These are phyloP conservation scores for Malus orientalis DNA, from an alignment of 306 rosid species.

Conservation along the genomic window DNA sequence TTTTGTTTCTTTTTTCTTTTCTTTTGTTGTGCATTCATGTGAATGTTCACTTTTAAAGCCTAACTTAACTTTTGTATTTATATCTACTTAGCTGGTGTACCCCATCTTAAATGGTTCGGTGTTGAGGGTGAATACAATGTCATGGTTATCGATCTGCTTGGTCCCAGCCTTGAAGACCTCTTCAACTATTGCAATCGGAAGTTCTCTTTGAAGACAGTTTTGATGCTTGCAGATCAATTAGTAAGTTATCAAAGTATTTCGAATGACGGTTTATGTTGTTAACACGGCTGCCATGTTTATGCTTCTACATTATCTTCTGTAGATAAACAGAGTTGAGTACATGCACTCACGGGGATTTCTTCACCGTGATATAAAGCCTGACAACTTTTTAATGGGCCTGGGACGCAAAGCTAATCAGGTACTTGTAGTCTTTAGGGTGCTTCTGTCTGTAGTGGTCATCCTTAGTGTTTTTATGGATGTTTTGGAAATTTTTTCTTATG, in stretches of 20 bases:
- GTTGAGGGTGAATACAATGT: constrained; percentile 94
- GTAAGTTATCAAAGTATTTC: constrained; percentile 40
- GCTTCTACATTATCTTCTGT: constrained; percentile 12
- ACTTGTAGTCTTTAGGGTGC: constrained; percentile 1
- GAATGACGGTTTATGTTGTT: neutral
- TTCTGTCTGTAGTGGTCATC: constrained; percentile 10
- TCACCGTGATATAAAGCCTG: constrained; percentile 99
- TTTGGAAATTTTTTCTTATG: neutral
- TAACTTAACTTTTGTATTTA: neutral
- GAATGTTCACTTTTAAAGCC: neutral
- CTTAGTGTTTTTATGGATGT: neutral
- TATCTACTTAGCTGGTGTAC: constrained; percentile 70
- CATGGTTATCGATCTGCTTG: constrained; percentile 97
- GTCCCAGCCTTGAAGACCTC: constrained; percentile 94
- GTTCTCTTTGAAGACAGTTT: constrained; percentile 81
- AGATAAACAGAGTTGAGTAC: constrained; percentile 96
- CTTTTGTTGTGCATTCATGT: neutral
- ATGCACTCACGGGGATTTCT: constrained; percentile 96
- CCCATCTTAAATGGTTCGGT: constrained; percentile 96
- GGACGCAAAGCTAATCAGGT: constrained; percentile 99
- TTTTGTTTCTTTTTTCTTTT: neutral
- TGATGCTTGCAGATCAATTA: constrained; percentile 98
- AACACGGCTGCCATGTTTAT: constrained; percentile 20
- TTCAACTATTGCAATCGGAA: constrained; percentile 88
- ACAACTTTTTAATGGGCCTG: constrained; percentile 95